Conservation (phyloP, 176 grass and related monocot species). For the Oryza nivara region DNA sequence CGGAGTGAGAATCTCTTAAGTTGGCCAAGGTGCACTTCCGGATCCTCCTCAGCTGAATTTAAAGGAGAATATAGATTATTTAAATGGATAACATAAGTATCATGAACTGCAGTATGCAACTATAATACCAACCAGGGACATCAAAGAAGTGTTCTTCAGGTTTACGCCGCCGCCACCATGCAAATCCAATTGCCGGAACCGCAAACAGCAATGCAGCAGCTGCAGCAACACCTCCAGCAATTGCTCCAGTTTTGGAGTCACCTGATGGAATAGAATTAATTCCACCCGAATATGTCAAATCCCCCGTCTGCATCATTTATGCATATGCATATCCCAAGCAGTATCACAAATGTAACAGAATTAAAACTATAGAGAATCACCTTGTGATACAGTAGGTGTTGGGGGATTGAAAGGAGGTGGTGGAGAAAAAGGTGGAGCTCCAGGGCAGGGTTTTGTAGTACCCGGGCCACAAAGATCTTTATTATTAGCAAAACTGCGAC, state of each 20-base stretch:
- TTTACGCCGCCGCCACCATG: slow-evolving; percentile 72
- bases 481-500: slow-evolving; percentile 81
- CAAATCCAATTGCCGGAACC: slow-evolving; percentile 70
- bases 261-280: slow-evolving; percentile 26
- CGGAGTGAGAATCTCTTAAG: slow-evolving; percentile 83
- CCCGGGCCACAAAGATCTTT: slow-evolving; percentile 67
- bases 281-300: slow-evolving; percentile 29
- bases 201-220: slow-evolving; percentile 71
- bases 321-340: slow-evolving; percentile 1
- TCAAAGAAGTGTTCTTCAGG: slow-evolving; percentile 87
- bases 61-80: slow-evolving; percentile 37
- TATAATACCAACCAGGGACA: slow-evolving; percentile 66
- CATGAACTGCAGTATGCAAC: background rate
- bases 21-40: slow-evolving; percentile 89
- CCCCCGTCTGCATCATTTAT: slow-evolving; percentile 6
- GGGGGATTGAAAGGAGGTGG: slow-evolving; percentile 67
- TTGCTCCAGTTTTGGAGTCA: slow-evolving; percentile 63
- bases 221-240: slow-evolving; percentile 81
- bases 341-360: slow-evolving; percentile 13
- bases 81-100: slow-evolving; percentile 30
- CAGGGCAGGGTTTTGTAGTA: slow-evolving; percentile 65
- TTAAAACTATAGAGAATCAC: slow-evolving; percentile 40
- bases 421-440: slow-evolving; percentile 75
- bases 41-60: slow-evolving; percentile 89
- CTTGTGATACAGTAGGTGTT: slow-evolving; percentile 38